Evolutionary conservation across 768 basidiomycete species (phyloP).

Genomic region (Tulasnella sp.): DNA sequence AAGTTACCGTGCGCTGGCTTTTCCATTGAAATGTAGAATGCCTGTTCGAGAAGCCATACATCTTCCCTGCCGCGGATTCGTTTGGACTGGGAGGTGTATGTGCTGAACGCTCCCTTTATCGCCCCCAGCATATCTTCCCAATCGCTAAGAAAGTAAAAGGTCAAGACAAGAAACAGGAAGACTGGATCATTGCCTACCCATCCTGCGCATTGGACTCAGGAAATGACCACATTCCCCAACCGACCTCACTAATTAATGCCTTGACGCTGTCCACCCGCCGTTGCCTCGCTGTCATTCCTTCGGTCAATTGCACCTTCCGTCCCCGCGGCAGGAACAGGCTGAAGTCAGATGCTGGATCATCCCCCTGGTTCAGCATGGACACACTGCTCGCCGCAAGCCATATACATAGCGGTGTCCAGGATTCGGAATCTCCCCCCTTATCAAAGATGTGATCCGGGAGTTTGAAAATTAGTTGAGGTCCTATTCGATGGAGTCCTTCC

Average conservation of each 20-base stretch:
- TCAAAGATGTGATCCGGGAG: no score
- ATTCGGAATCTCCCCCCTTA: no score
- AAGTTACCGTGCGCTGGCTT: background rate
- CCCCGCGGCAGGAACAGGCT: no score
- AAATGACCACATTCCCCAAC: background rate
- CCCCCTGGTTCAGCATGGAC: no score
- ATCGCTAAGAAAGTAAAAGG: background rate
- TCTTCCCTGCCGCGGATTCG: background rate
- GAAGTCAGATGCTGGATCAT: no score
- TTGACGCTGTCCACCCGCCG: background rate
- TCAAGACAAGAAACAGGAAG: background rate
- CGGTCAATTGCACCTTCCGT: no score
- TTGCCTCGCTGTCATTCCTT: background rate
- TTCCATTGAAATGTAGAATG: background rate
- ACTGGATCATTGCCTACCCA: background rate
- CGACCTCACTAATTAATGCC: background rate
- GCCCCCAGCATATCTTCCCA: background rate
- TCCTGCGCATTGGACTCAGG: fast-evolving
- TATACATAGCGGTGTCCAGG: no score
- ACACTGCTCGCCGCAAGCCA: no score
- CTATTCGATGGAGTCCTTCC: no score
- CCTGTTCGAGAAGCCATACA: background rate
- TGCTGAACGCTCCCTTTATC: background rate
- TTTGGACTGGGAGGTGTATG: background rate
- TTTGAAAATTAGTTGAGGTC: no score